A percentile compares a stretch with the other conserved stretches of the same genome.
phyloP scores from a whole-genome alignment of 1,284 basidiomycete genomes.

The Cronartium quercuum region DNA sequence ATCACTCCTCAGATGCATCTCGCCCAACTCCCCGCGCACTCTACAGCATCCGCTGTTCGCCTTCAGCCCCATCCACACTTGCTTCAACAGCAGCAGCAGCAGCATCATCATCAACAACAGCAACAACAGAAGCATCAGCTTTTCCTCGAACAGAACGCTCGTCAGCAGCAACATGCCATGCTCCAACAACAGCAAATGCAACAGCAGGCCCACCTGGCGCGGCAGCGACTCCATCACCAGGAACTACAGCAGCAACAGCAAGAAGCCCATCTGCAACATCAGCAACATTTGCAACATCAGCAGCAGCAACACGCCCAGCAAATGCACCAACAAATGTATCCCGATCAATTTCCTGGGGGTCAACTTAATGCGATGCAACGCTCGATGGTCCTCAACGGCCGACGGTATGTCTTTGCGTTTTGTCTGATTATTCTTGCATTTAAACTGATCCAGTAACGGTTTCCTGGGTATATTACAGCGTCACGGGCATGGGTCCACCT shows the following conservation, averaged over 20 bases:
- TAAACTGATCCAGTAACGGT: neutral
- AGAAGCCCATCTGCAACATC: conserved; percentile 2
- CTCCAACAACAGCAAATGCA: conserved; percentile 7
- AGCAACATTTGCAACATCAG: neutral
- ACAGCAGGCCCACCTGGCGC: neutral
- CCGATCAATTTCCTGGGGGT: conserved; percentile 16
- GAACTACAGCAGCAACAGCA: neutral
- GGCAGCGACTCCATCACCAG: neutral
- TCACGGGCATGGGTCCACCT: conserved; percentile 7
- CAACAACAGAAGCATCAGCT: conserved; percentile 1
- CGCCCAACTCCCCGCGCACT: neutral
- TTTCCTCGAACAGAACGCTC: conserved; percentile 7
- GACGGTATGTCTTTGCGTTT: conserved; percentile 22
- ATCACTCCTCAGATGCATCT: neutral
- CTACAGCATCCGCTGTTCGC: neutral
- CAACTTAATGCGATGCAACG: conserved; percentile 18
- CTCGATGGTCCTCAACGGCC: conserved; percentile 17
- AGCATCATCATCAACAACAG: conserved; percentile 2
- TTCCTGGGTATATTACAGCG: neutral
- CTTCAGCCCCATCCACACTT: neutral
- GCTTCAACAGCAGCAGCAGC: neutral
- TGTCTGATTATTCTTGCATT: neutral
- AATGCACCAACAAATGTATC: conserved; percentile 24
- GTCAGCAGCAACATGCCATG: neutral
- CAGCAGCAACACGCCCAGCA: conserved; percentile 25